Conservation (phyloP, 495 filamentous ascomycete genomes). For the Thozetella sp. region DNA sequence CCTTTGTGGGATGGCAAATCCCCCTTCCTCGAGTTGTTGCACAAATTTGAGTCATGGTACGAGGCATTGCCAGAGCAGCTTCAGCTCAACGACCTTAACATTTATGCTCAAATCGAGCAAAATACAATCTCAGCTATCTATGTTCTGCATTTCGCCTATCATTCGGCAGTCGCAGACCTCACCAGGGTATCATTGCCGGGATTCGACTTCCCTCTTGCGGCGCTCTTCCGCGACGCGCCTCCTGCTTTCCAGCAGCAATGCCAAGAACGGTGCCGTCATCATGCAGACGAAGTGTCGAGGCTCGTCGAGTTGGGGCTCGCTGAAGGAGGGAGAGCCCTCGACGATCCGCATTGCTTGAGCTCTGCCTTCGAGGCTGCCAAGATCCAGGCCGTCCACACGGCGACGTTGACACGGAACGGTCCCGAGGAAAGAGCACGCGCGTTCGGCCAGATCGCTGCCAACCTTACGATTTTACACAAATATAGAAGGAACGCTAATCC, state of each 20-base stretch:
- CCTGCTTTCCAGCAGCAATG: constrained; percentile 5
- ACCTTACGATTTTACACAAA: constrained; percentile 2
- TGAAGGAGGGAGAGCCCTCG: constrained; percentile 2
- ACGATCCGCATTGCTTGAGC: constrained; percentile 6
- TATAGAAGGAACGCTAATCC: neutral
- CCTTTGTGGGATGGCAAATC: constrained; percentile 3
- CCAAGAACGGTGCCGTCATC: constrained; percentile 8
- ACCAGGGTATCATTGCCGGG: constrained; percentile 5
- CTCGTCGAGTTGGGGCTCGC: constrained; percentile 4
- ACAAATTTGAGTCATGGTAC: constrained; percentile 4
- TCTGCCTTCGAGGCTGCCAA: constrained; percentile 9
- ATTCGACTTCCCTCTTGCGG: constrained; percentile 7
- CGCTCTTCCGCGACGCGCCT: constrained; percentile 1
- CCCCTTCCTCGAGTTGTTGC: constrained; percentile 5
- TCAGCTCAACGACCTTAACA: constrained; percentile 4
- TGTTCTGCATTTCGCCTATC: constrained; percentile 9
- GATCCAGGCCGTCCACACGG: constrained; percentile 10
- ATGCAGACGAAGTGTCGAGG: constrained; percentile 7
- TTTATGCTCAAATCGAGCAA: constrained; percentile 8
- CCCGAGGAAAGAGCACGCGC: constrained; percentile 1
- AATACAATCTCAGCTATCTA: constrained; percentile 6
- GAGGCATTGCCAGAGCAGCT: constrained; percentile 4
- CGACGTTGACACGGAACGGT: constrained; percentile 4
- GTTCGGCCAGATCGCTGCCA: neutral
- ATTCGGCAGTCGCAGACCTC: constrained; percentile 4